phyloP scores from a whole-genome alignment of 192 early-diverging fungal species.

The Dissophora ornata region DNA sequence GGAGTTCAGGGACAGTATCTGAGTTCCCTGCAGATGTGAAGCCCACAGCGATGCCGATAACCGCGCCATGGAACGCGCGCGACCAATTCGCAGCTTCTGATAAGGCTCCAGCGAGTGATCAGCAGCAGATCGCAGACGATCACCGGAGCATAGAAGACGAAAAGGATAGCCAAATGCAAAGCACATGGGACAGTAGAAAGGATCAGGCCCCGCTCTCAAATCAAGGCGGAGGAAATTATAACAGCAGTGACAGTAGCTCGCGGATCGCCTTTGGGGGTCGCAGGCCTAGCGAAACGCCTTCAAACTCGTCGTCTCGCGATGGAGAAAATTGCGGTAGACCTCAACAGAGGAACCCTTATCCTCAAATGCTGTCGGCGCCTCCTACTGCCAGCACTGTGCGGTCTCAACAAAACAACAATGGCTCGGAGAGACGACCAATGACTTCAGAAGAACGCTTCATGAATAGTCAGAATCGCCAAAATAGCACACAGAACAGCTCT shows the following conservation, averaged over 20 bases:
- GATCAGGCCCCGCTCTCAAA: no score
- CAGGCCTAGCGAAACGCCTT: background rate
- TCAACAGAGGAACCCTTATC: background rate
- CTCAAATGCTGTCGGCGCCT: background rate
- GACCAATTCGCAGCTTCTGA: background rate
- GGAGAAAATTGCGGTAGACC: background rate
- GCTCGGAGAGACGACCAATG: constrained; percentile 1
- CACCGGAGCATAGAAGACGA: no score
- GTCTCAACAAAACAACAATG: background rate
- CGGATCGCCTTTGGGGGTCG: background rate
- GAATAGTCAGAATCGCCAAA: constrained; percentile 11
- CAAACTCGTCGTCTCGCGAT: background rate
- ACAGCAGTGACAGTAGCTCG: no score
- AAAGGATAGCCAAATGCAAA: no score
- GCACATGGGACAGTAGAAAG: no score
- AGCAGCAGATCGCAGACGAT: no score
- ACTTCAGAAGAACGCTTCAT: constrained; percentile 33
- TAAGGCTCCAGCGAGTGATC: background rate
- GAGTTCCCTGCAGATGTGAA: constrained; percentile 42
- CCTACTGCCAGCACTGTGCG: no score
- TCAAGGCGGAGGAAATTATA: no score
- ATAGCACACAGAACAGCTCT: background rate
- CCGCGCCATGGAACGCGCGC: constrained; percentile 9
- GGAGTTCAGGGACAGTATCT: constrained; percentile 23
- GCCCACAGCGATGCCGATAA: constrained; percentile 18